Conservation (phyloP, 2,329 filamentous ascomycete species). For the Ilyonectria mors-panacis region DNA sequence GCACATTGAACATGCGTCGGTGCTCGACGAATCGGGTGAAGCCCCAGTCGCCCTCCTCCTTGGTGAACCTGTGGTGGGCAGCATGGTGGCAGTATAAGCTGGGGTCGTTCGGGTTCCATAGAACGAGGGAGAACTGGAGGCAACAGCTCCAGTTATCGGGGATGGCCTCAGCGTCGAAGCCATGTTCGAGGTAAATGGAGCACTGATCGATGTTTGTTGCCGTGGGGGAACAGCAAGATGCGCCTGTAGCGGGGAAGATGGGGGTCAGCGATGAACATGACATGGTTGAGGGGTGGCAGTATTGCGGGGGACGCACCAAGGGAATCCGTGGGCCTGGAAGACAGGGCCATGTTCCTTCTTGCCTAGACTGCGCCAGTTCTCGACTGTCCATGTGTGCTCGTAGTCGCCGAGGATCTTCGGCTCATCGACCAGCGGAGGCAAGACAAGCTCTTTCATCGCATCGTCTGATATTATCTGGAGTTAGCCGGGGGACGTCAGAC, state of each 20-base stretch:
- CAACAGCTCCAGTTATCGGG: slow-evolving; percentile 97
- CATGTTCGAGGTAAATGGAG: slow-evolving; percentile 97
- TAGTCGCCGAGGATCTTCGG: slow-evolving; percentile 84
- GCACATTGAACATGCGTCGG: slow-evolving; percentile 83
- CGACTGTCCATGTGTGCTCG: slow-evolving; percentile 88
- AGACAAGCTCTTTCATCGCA: slow-evolving; percentile 85
- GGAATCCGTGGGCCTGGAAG: slow-evolving; percentile 88
- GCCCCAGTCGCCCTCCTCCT: slow-evolving; percentile 97
- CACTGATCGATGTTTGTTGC: slow-evolving; percentile 96
- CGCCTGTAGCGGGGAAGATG: slow-evolving; percentile 70
- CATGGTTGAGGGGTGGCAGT: slow-evolving; percentile 15
- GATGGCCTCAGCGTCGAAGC: slow-evolving; percentile 80
- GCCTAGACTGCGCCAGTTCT: slow-evolving; percentile 82
- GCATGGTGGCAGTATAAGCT: slow-evolving; percentile 83
- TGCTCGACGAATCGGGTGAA: slow-evolving; percentile 97
- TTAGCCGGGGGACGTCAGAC: slow-evolving; percentile 38
- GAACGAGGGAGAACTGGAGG: slow-evolving; percentile 92
- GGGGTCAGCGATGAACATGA: slow-evolving; percentile 38
- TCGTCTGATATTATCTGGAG: slow-evolving; percentile 69
- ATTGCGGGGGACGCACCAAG: slow-evolving; percentile 74
- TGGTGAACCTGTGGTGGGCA: slow-evolving; percentile 96
- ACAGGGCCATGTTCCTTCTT: slow-evolving; percentile 90
- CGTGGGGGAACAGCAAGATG: slow-evolving; percentile 94
- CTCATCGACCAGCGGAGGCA: slow-evolving; percentile 81
- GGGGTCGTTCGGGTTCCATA: slow-evolving; percentile 97